A percentile compares a stretch with the other conserved stretches of the same genome.
Conservation (phyloP, 1,139 yeast genomes). For the Candida pseudoviswanathii region DNA sequence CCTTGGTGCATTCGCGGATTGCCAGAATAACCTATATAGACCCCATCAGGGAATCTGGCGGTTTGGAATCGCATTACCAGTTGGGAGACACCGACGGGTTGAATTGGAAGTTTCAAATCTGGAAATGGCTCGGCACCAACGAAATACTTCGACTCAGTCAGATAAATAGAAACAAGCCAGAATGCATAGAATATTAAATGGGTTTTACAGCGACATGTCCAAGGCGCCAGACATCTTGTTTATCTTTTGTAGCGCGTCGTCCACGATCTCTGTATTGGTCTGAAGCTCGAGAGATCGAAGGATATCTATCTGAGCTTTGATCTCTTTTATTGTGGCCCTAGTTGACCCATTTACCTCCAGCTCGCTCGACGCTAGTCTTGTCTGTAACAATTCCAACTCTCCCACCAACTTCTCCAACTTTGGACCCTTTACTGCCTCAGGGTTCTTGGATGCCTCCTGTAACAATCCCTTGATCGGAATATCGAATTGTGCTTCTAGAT, state of each 20-base stretch:
- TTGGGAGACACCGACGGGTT: slow-evolving; percentile 71
- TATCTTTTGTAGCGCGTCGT: slow-evolving; percentile 17
- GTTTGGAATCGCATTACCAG: slow-evolving; percentile 68
- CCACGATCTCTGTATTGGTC: slow-evolving; percentile 5
- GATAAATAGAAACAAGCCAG: not conserved
- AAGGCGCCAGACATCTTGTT: slow-evolving; percentile 10
- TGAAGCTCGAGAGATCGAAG: slow-evolving; percentile 5
- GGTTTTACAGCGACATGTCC: not conserved
- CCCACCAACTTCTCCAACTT: slow-evolving; percentile 3
- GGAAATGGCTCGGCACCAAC: slow-evolving; percentile 56
- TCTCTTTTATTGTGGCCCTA: slow-evolving; percentile 8
- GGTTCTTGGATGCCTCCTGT: not conserved
- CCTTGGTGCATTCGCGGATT: slow-evolving; percentile 86
- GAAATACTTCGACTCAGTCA: slow-evolving; percentile 19
- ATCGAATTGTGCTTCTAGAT: slow-evolving; percentile 24
- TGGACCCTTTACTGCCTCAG: slow-evolving; percentile 4
- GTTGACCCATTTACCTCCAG: slow-evolving; percentile 16
- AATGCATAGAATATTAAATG: slow-evolving; percentile 8
- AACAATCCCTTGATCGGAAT: slow-evolving; percentile 23
- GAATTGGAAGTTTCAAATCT: slow-evolving; percentile 81
- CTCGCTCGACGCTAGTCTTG: slow-evolving; percentile 8
- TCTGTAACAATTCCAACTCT: slow-evolving; percentile 8
- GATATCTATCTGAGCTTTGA: slow-evolving; percentile 4
- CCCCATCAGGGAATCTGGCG: slow-evolving; percentile 37
- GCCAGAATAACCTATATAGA: slow-evolving; percentile 64